These are phyloP conservation scores for Beta vulgaris DNA, from an alignment of 148 eudicot genomes.

Conservation along the genomic window DNA sequence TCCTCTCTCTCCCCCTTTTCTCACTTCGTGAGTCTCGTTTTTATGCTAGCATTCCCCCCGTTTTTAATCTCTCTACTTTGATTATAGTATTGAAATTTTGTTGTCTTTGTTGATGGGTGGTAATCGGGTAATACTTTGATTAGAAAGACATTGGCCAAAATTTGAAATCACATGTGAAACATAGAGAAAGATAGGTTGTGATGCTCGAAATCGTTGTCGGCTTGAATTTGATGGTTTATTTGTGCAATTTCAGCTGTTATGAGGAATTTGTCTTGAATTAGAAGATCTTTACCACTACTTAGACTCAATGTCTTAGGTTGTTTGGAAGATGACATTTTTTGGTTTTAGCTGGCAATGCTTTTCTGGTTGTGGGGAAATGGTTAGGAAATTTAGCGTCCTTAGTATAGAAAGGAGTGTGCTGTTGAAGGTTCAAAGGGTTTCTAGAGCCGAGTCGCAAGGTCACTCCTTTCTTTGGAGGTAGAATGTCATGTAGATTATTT, in stretches of 20 bases:
- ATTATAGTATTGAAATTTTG: background rate
- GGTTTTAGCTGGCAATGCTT: no score
- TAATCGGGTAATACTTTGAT: background rate
- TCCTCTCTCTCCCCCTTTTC: background rate
- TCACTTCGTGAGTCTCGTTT: conserved; percentile 21
- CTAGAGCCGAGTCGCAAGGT: background rate
- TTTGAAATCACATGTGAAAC: no score
- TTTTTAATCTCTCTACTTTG: background rate
- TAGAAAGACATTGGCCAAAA: background rate
- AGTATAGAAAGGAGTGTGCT: background rate
- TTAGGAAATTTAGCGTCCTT: background rate
- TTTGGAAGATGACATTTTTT: no score
- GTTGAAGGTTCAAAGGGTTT: background rate
- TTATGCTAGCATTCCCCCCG: background rate
- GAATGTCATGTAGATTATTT: no score
- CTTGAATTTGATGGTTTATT: background rate
- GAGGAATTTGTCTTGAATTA: no score
- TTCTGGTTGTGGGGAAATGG: no score
- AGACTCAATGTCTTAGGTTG: no score
- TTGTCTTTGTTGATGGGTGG: background rate
- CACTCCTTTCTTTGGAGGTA: no score
- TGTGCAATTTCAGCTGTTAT: no score
- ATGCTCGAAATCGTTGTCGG: background rate
- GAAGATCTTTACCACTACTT: no score
- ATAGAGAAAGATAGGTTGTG: no score